A percentile compares a stretch with the other conserved stretches of the same genome.
These are phyloP conservation scores for Salix exigua DNA, from an alignment of 345 rosid genomes.

Conservation along the genomic window DNA sequence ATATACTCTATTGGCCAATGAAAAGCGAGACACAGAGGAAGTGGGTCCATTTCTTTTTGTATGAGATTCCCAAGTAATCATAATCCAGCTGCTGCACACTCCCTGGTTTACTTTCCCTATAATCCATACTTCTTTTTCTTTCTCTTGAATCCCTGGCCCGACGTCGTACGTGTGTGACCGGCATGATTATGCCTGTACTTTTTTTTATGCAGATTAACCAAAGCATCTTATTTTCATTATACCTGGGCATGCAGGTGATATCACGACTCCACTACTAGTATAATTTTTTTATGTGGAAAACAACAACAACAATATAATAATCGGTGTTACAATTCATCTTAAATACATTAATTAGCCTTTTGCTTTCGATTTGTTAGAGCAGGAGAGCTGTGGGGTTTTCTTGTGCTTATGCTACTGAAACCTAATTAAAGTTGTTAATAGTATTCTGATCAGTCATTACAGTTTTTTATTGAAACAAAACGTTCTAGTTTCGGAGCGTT, in stretches of 20 bases:
- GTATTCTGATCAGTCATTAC: too few relatives aligned
- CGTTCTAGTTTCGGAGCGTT: too few relatives aligned
- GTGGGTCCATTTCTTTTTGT: constrained; percentile 21
- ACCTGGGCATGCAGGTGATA: constrained; percentile 8
- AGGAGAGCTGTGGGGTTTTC: neutral
- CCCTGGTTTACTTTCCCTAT: constrained; percentile 28
- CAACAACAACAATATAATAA: neutral
- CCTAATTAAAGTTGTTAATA: neutral
- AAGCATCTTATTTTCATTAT: neutral
- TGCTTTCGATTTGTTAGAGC: constrained; percentile 3
- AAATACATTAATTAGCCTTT: neutral
- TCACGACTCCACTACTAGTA: neutral
- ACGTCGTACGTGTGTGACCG: constrained; percentile 16
- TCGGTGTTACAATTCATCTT: neutral
- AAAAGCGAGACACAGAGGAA: neutral
- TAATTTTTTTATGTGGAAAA: neutral
- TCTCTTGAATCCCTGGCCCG: constrained; percentile 14
- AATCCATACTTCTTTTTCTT: constrained; percentile 13
- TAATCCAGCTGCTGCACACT: constrained; percentile 15
- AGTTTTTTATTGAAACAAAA: too few relatives aligned
- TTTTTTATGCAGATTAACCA: constrained; percentile 1
- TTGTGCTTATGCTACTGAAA: neutral
- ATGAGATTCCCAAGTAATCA: constrained; percentile 42
- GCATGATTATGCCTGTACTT: constrained; percentile 1
- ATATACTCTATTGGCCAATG: constrained; percentile 32